phyloP scores from a whole-genome alignment of 352 stramenopile species.

The Halophytophthora batemanensis region DNA sequence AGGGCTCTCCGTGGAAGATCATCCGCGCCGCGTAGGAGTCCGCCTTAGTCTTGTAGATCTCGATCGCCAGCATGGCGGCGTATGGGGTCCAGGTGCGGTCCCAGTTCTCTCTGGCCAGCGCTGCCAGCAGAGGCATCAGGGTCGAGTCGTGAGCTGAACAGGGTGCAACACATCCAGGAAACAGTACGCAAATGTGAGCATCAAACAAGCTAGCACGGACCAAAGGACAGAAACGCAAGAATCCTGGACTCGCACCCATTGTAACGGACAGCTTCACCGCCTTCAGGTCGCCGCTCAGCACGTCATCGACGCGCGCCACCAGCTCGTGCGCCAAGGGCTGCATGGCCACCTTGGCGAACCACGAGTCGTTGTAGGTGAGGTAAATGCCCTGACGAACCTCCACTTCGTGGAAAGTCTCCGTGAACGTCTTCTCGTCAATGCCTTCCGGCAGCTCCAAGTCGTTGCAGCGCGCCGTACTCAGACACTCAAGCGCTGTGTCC shows the following conservation, averaged over 20 bases:
- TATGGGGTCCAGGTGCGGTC: conserved; percentile 84
- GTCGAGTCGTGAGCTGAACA: conserved; percentile 69
- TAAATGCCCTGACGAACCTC: conserved; percentile 62
- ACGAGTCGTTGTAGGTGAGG: conserved; percentile 75
- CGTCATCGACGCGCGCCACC: conserved; percentile 49
- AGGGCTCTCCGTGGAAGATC: conserved; percentile 73
- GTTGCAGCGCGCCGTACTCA: conserved; percentile 83
- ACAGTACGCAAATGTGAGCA: not conserved
- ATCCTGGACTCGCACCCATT: conserved; percentile 46
- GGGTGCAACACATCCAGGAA: not conserved
- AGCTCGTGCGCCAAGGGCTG: conserved; percentile 78
- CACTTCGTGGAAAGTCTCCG: conserved; percentile 73
- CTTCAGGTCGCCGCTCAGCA: conserved; percentile 32
- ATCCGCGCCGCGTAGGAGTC: conserved; percentile 54
- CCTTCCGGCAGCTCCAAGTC: conserved; percentile 55
- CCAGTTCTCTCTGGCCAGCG: conserved; percentile 70
- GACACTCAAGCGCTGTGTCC: conserved; percentile 73
- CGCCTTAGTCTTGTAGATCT: conserved; percentile 79
- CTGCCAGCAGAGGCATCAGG: conserved; percentile 81
- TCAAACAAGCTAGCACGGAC: not conserved
- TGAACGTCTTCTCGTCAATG: conserved; percentile 72
- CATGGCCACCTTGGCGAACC: conserved; percentile 83
- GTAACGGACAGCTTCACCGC: conserved; percentile 69
- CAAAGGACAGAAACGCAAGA: not conserved
- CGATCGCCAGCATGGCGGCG: conserved; percentile 66